Evolutionary conservation across 768 basidiomycete species (phyloP).

Genomic region (Kwoniella bestiolae): DNA sequence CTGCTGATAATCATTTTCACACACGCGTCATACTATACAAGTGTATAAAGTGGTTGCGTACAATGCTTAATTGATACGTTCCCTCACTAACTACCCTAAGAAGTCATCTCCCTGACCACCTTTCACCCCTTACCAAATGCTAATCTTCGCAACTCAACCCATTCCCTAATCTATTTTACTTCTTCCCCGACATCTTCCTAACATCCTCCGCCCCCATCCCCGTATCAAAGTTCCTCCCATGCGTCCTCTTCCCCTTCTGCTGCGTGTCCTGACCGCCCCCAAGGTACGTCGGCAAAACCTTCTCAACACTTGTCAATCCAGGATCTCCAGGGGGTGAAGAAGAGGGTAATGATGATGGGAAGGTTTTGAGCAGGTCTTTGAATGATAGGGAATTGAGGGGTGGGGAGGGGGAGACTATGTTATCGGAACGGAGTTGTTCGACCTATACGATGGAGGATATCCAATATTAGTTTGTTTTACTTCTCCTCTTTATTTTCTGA

Average conservation of each 20-base stretch:
- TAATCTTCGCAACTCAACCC: too few species aligned
- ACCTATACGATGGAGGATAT: constrained; percentile 59
- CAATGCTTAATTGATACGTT: too few species aligned
- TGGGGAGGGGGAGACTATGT: constrained; percentile 56
- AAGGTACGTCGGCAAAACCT: constrained; percentile 66
- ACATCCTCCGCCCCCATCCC: constrained; percentile 39
- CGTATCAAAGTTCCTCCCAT: constrained; percentile 42
- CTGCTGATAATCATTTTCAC: too few species aligned
- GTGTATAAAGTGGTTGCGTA: too few species aligned
- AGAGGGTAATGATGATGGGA: constrained; percentile 48
- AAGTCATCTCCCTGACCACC: too few species aligned
- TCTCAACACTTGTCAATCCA: constrained; percentile 63
- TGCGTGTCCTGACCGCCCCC: constrained; percentile 23
- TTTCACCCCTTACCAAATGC: too few species aligned
- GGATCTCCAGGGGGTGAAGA: constrained; percentile 55
- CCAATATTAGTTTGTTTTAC: too few species aligned
- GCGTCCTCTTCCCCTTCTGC: constrained; percentile 54
- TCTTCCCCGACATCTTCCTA: constrained; percentile 21
- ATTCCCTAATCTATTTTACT: too few species aligned
- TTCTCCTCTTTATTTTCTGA: too few species aligned
- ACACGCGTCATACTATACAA: too few species aligned
- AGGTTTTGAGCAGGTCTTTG: constrained; percentile 43
- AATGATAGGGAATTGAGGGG: constrained; percentile 52
- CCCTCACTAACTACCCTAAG: too few species aligned
- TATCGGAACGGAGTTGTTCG: constrained; percentile 68